These are phyloP conservation scores for Zasmidium citrigriseum DNA, from an alignment of 2,329 filamentous ascomycete species.

Conservation along the genomic window DNA sequence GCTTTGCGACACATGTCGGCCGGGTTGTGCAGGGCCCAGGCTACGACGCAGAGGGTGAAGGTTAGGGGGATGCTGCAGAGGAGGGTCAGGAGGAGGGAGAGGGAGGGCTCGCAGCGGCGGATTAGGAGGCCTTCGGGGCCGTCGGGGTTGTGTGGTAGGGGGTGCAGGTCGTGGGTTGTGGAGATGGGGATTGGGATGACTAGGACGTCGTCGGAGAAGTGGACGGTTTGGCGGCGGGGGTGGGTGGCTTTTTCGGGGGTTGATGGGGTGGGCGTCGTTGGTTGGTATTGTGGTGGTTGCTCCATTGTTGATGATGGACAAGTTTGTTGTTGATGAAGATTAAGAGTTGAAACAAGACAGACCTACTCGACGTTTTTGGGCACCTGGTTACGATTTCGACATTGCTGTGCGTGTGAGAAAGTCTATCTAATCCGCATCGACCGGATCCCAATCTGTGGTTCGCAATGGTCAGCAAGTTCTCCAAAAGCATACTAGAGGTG, in stretches of 20 bases:
- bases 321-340: too few species aligned
- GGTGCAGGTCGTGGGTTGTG: not conserved
- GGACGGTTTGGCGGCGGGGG: not conserved
- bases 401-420: not conserved
- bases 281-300: not conserved
- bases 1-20: too few species aligned
- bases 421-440: constrained; percentile 27
- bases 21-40: too few species aligned
- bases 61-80: too few species aligned
- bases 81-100: too few species aligned
- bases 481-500: not conserved
- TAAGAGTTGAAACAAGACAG: too few species aligned
- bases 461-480: constrained; percentile 12
- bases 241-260: not conserved
- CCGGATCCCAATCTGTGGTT: constrained; percentile 36
- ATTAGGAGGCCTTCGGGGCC: not conserved
- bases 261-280: not conserved
- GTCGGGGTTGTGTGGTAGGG: not conserved
- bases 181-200: not conserved
- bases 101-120: too few species aligned
- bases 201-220: not conserved
- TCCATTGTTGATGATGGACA: not conserved
- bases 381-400: not conserved
- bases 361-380: not conserved
- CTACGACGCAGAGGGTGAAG: too few species aligned